A percentile compares a stretch with the other conserved stretches of the same genome.
Evolutionary conservation across 768 basidiomycete species (phyloP).

Genomic region (Tylopilus sp.): DNA sequence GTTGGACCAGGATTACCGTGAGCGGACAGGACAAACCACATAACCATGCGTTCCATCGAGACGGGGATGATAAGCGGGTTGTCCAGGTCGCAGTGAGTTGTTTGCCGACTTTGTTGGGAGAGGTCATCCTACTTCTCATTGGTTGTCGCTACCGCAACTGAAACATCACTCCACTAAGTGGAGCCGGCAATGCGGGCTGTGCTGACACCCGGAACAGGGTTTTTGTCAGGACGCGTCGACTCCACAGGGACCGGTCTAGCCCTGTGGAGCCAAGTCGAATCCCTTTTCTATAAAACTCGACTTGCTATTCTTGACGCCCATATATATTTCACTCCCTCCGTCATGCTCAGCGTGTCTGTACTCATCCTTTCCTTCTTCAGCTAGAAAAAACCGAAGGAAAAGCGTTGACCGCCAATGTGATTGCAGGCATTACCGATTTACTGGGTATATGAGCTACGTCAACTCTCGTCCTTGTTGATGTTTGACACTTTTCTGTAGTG

Average conservation of each 20-base stretch:
- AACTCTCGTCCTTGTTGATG: neutral
- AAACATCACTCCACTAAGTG: conserved; percentile 10
- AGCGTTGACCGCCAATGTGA: conserved; percentile 57
- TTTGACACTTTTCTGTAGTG: conserved; percentile 41
- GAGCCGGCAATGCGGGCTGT: conserved; percentile 17
- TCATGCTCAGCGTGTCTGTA: neutral
- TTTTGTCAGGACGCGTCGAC: neutral
- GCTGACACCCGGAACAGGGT: conserved; percentile 1
- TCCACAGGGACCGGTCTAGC: conserved; percentile 23
- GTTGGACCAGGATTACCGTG: conserved; percentile 78
- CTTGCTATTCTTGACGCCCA: neutral
- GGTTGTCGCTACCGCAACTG: neutral
- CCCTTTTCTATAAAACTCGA: conserved; percentile 14
- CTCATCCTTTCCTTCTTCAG: conserved; percentile 29
- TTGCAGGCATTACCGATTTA: conserved; percentile 73
- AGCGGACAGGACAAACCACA: conserved; percentile 49
- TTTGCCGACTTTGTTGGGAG: conserved; percentile 4
- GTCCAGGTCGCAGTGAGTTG: conserved; percentile 53
- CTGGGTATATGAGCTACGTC: conserved; percentile 49
- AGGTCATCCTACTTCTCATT: neutral
- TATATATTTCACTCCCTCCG: neutral
- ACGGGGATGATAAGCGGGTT: conserved; percentile 86
- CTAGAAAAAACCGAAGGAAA: conserved; percentile 70
- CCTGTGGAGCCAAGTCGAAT: conserved; percentile 20
- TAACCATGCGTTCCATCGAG: conserved; percentile 78